Evolutionary conservation across 106 monocot genomes (phyloP).

Genomic region (Gastrodia elata): DNA sequence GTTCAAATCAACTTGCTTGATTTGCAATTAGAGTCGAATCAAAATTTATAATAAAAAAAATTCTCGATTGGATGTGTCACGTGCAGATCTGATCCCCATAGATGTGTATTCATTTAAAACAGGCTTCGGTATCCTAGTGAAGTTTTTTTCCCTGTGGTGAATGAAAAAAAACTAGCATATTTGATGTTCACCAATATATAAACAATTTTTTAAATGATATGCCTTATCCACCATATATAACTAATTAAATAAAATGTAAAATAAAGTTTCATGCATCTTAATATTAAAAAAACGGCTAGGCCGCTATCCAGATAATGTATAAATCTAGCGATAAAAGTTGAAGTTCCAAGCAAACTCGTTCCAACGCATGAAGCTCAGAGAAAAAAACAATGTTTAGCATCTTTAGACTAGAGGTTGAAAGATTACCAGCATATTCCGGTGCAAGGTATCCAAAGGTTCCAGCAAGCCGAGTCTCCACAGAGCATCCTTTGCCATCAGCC

Average conservation of each 20-base stretch:
- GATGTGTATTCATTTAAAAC: neutral
- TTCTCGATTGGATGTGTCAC: no score
- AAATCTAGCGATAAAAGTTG: neutral
- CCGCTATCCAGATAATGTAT: neutral
- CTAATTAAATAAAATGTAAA: neutral
- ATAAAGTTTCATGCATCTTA: neutral
- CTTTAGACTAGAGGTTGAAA: neutral
- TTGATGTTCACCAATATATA: neutral
- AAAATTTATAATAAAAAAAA: no score
- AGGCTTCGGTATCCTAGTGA: neutral
- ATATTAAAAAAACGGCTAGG: neutral
- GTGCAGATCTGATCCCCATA: neutral
- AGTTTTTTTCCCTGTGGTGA: neutral
- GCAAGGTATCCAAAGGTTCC: constrained; percentile 48
- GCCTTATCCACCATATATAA: neutral
- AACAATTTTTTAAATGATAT: neutral
- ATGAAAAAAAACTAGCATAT: neutral
- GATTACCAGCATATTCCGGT: constrained; percentile 50
- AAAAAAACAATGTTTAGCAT: neutral
- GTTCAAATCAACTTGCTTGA: no score
- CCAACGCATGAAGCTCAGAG: neutral
- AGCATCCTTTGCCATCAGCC: constrained; percentile 31
- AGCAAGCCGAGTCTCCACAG: constrained; percentile 33
- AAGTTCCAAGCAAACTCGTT: neutral
- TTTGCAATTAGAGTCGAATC: no score